Evolutionary conservation across 2,329 filamentous ascomycete species (phyloP).

Genomic region (Parascedosporium putredinis): DNA sequence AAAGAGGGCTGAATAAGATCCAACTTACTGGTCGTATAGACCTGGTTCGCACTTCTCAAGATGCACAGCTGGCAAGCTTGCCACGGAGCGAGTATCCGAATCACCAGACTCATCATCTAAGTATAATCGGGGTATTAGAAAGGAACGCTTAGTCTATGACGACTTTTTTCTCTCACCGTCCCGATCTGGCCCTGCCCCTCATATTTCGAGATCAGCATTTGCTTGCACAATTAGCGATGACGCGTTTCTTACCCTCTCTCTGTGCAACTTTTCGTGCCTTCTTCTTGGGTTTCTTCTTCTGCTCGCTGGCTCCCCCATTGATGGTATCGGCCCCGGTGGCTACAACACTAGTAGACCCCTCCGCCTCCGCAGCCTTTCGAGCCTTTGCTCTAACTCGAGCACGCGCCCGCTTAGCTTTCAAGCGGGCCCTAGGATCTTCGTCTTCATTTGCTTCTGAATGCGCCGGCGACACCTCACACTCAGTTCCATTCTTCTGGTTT

Average conservation of each 20-base stretch:
- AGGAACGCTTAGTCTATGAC: not conserved
- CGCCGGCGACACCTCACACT: not conserved
- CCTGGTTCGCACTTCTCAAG: not conserved
- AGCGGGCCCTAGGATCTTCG: not conserved
- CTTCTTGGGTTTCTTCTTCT: too few species aligned
- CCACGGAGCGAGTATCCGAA: conserved; percentile 40
- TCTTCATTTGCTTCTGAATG: not conserved
- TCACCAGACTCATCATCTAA: not conserved
- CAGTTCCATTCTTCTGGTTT: not conserved
- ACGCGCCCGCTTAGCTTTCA: not conserved
- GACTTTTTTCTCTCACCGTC: too few species aligned
- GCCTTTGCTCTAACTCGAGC: not conserved
- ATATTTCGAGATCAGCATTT: too few species aligned
- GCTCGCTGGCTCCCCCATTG: not conserved
- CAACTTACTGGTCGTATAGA: not conserved
- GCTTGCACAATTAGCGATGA: too few species aligned
- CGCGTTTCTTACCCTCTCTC: conserved; percentile 17
- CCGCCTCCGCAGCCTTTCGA: not conserved
- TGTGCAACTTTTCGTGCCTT: conserved; percentile 12
- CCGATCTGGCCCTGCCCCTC: too few species aligned
- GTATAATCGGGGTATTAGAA: not conserved
- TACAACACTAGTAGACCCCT: not conserved
- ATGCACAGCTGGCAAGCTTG: conserved; percentile 31
- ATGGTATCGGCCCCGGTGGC: not conserved
- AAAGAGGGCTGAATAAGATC: not conserved